Base-by-base conservation (phyloP, 441 rosid species). In the Melastoma candidum region DNA sequence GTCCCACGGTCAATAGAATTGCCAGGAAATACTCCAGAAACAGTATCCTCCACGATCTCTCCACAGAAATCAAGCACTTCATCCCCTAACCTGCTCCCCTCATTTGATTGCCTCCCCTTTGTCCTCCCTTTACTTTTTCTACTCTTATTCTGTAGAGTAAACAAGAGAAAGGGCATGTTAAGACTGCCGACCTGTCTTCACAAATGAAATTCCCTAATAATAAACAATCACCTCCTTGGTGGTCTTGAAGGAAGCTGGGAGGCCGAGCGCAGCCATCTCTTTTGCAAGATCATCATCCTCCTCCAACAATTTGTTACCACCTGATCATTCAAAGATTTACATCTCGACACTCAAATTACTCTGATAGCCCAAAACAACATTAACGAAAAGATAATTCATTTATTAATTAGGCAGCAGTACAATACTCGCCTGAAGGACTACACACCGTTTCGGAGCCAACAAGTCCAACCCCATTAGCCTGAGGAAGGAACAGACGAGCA, bases 201-300 rank as follows among this genome's bases (percentile, higher is more conserved):
- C 26, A n/a, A 12, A 22, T 39, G 22, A 52, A 52, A 52, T 50
- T 24, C 44, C 32, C 17, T 24, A 9, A 4, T 47, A 39, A 48
- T 32, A 13, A 26, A 41, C 64, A 46, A 49, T 57, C 63, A 85
- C 97, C 78, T 71, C 74, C 67, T 84, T 88, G 49, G 63, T 88
- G 7, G 92, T 75, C 59, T 70, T 72, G 66, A 93, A 93, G 2
- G 90, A 69, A 57, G 77, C 59, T 1, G 97, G 98, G 68, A 93
- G 96, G 56, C 93, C 97, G 48, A 82, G 49, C 44, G 63, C 81
- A 49, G 71, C 68, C 96, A 88, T 82, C 71, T 81, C 80, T 49
- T 72, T 59, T 1, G 65, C 51, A 67, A 81, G 57, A 57, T 75
- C 83, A 27, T 64, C 51, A 25, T 84, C 87, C 60, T 69, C 87